A percentile compares a stretch with the other conserved stretches of the same genome.
Conservation (phyloP, 805 yeast genomes). For the Brettanomyces bruxellensis region DNA sequence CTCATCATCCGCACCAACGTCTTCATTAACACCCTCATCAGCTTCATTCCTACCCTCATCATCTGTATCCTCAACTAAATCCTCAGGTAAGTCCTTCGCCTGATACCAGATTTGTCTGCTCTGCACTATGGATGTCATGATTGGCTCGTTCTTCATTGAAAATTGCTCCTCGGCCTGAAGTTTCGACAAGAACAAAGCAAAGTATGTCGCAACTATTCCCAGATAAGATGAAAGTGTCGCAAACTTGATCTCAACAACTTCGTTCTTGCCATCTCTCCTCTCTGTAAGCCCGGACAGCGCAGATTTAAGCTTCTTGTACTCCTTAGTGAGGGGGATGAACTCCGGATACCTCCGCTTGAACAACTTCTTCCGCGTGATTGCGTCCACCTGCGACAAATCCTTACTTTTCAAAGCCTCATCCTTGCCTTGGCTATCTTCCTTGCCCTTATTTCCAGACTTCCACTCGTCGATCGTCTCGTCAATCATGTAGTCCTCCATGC, state of each 20-base stretch:
- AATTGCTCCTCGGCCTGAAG: constrained; percentile 39
- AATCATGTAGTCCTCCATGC: constrained; percentile 67
- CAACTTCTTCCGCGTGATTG: constrained; percentile 42
- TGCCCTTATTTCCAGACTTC: constrained; percentile 44
- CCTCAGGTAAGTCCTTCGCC: constrained; percentile 43
- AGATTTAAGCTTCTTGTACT: constrained; percentile 37
- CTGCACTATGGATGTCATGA: constrained; percentile 79
- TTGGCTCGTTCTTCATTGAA: constrained; percentile 75
- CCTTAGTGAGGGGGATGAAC: constrained; percentile 66
- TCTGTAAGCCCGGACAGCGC: constrained; percentile 29
- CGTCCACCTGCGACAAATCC: constrained; percentile 42
- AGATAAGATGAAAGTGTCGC: constrained; percentile 72
- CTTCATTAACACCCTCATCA: constrained; percentile 12
- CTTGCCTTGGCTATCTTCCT: constrained; percentile 29
- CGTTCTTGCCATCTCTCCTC: constrained; percentile 18
- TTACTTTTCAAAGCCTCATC: constrained; percentile 24
- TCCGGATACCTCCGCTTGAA: constrained; percentile 71
- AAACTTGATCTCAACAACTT: constrained; percentile 40
- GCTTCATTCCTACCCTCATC: constrained; percentile 14
- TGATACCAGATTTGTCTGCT: constrained; percentile 87
- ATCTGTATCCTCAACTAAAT: constrained; percentile 15
- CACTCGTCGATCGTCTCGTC: constrained; percentile 78
- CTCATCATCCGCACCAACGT: constrained; percentile 18
- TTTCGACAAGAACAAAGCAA: constrained; percentile 61
- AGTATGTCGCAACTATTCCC: constrained; percentile 69